Evolutionary conservation across 768 basidiomycete genomes (phyloP).

Genomic region (Dioszegia crocea): DNA sequence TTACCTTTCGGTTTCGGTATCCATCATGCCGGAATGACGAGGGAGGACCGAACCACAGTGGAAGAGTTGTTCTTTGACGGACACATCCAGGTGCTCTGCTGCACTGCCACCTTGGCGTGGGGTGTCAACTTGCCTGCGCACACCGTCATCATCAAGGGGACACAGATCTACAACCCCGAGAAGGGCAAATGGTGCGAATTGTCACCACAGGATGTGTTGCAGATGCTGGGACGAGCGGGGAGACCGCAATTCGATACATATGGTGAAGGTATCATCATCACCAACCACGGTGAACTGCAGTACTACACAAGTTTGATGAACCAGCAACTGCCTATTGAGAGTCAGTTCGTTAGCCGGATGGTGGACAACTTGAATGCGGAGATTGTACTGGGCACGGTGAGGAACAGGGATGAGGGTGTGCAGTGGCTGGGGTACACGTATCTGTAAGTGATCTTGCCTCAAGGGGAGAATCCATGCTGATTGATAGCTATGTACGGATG

Average conservation of each 20-base stretch:
- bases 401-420: conserved; percentile 94
- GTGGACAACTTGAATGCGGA: conserved; percentile 97
- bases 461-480: conserved; percentile 21
- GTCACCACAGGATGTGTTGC: conserved; percentile 90
- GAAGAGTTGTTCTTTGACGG: conserved; percentile 93
- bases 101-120: conserved; percentile 98
- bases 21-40: conserved; percentile 94
- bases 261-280: conserved; percentile 97
- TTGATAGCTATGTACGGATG: conserved; percentile 83
- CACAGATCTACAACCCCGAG: conserved; percentile 98
- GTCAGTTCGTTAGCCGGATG: conserved; percentile 83
- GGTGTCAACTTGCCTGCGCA: conserved; percentile 98
- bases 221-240: conserved; percentile 98
- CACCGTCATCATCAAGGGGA: conserved; percentile 99
- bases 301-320: conserved; percentile 94
- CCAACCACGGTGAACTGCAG: conserved; percentile 92
- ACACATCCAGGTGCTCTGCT: conserved; percentile 87
- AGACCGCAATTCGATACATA: conserved; percentile 95
- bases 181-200: conserved; percentile 97
- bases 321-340: conserved; percentile 96
- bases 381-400: conserved; percentile 87
- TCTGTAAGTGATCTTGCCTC: conserved; percentile 58
- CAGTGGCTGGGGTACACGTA: conserved; percentile 97
- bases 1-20: conserved; percentile 96
- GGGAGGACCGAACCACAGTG: conserved; percentile 82